Evolutionary conservation across 2,329 filamentous ascomycete genomes (phyloP).

Genomic region (Leptographium radiaticola): DNA sequence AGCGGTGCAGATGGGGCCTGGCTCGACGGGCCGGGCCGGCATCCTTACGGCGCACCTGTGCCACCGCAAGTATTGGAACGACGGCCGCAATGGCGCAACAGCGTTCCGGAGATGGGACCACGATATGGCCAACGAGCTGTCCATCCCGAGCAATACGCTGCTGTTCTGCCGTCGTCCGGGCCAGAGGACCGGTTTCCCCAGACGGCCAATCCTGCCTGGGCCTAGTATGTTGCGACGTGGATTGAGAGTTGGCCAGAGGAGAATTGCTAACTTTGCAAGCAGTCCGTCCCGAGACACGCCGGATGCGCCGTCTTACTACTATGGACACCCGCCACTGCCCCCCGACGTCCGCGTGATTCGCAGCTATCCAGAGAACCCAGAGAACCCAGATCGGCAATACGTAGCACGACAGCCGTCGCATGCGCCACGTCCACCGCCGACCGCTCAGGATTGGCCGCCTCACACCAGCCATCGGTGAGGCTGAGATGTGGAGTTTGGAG

Average conservation of each 20-base stretch:
- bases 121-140: not conserved
- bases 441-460: not conserved
- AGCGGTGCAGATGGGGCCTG: not conserved
- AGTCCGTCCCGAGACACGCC: not conserved
- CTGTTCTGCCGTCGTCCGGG: not conserved
- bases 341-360: not conserved
- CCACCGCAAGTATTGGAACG: not conserved
- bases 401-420: not conserved
- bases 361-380: not conserved
- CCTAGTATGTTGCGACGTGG: not conserved
- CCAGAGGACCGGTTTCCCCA: not conserved
- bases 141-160: not conserved
- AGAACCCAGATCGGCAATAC: not conserved
- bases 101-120: not conserved
- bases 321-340: not conserved
- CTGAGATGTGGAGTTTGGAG: no score
- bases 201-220: not conserved
- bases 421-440: not conserved
- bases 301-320: not conserved
- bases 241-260: no score
- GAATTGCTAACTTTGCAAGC: not conserved
- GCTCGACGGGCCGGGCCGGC: not conserved
- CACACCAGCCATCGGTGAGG: not conserved
- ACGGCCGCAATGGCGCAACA: not conserved
- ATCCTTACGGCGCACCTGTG: not conserved